A percentile compares a stretch with the other conserved stretches of the same genome.
phyloP scores from a whole-genome alignment of 2,329 filamentous ascomycete species.

The Curvularia sp. region DNA sequence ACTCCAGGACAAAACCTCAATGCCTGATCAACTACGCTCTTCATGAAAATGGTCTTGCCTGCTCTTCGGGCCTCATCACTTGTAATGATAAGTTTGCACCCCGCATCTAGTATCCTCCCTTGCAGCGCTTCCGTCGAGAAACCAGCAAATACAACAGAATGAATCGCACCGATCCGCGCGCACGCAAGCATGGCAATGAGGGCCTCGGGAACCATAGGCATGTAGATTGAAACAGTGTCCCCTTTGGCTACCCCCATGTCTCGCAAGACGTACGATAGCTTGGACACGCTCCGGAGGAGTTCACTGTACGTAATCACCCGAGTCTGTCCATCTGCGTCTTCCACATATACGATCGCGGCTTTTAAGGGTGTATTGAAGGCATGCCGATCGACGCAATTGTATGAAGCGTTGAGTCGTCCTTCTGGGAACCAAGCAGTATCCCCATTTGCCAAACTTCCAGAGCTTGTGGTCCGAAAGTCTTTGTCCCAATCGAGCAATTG shows the following conservation, averaged over 20 bases:
- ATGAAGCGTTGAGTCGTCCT: slow-evolving; percentile 87
- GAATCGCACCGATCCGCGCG: slow-evolving; percentile 83
- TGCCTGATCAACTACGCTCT: too few relatives aligned
- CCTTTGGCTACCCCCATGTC: slow-evolving; percentile 83
- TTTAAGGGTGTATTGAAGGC: slow-evolving; percentile 73
- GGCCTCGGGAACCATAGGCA: slow-evolving; percentile 94
- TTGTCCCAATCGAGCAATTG: too few relatives aligned
- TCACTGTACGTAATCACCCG: slow-evolving; percentile 75
- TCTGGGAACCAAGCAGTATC: slow-evolving; percentile 74
- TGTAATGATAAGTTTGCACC: too few relatives aligned
- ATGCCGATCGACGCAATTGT: slow-evolving; percentile 92
- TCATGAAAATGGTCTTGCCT: slow-evolving; percentile 75
- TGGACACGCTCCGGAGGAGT: slow-evolving; percentile 79
- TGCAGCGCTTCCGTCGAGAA: slow-evolving; percentile 82
- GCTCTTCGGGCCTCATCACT: slow-evolving; percentile 66
- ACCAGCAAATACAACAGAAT: slow-evolving; percentile 90
- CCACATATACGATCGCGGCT: slow-evolving; percentile 84
- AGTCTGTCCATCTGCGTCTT: slow-evolving; percentile 77
- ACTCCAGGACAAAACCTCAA: too few relatives aligned
- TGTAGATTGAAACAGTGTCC: slow-evolving; percentile 89
- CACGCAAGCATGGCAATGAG: slow-evolving; percentile 85
- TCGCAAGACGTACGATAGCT: slow-evolving; percentile 78
- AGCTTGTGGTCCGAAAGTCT: too few relatives aligned
- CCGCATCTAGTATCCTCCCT: too few relatives aligned
- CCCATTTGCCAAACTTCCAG: too few relatives aligned